A percentile compares a stretch with the other conserved stretches of the same genome.
phyloP scores from a whole-genome alignment of 2,329 filamentous ascomycete genomes.

The Beauveria sp. region DNA sequence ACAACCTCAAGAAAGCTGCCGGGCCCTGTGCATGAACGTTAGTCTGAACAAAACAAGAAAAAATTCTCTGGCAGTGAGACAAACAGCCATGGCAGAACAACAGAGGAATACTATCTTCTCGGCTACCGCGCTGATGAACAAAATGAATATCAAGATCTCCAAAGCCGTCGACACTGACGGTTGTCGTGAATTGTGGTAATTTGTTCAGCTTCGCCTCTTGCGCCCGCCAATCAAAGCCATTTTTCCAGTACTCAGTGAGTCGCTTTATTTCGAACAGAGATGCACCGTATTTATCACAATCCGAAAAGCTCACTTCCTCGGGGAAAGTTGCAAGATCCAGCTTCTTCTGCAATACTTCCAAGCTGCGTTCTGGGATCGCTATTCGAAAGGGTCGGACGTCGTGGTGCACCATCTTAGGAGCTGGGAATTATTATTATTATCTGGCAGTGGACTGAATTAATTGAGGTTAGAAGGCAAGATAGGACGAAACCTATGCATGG shows the following conservation, averaged over 20 bases:
- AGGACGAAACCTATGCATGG: too few relatives aligned
- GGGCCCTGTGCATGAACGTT: conserved; percentile 38
- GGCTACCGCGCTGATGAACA: conserved; percentile 47
- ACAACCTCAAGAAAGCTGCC: conserved; percentile 60
- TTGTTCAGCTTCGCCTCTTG: conserved; percentile 53
- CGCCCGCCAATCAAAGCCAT: conserved; percentile 54
- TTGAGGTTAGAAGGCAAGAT: too few relatives aligned
- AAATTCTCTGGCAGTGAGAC: conserved; percentile 4
- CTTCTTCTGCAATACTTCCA: not conserved
- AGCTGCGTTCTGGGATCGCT: not conserved
- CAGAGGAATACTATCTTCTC: conserved; percentile 50
- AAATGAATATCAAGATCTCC: conserved; percentile 56
- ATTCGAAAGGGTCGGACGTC: not conserved
- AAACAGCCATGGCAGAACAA: conserved; percentile 60
- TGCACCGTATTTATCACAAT: conserved; percentile 26
- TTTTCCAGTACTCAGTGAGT: conserved; percentile 28
- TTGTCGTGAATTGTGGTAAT: conserved; percentile 49
- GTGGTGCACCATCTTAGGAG: not conserved
- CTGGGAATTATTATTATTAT: too few relatives aligned
- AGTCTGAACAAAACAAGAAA: not conserved
- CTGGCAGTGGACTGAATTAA: too few relatives aligned
- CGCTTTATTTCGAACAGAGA: conserved; percentile 26
- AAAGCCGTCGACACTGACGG: conserved; percentile 48
- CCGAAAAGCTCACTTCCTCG: conserved; percentile 20
- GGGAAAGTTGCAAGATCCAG: not conserved